Evolutionary conservation across 371 early-diverging fungal species (phyloP).

Genomic region (Massospora cicadina): DNA sequence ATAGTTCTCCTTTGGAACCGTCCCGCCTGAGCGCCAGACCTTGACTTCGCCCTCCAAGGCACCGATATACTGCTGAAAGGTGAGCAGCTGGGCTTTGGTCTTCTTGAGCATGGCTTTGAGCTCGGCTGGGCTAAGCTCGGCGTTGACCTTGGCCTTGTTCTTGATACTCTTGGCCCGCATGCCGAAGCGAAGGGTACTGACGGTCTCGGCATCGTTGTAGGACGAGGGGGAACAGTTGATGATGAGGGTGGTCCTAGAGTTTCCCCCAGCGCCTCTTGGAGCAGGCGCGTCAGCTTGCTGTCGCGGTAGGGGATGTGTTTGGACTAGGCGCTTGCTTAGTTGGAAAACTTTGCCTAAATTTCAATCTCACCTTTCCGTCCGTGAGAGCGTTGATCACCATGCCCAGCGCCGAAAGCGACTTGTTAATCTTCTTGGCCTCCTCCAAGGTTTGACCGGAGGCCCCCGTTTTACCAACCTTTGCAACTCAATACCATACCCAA

Average conservation of each 20-base stretch:
- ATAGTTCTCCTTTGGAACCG: slow-evolving; percentile 54
- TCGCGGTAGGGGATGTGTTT: slow-evolving; percentile 97
- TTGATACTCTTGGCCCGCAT: slow-evolving; percentile 94
- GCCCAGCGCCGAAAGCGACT: slow-evolving; percentile 90
- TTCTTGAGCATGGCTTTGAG: slow-evolving; percentile 83
- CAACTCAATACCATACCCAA: background rate
- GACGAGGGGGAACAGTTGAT: slow-evolving; percentile 94
- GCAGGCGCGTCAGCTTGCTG: slow-evolving; percentile 92
- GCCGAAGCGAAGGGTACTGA: slow-evolving; percentile 93
- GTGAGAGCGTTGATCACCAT: slow-evolving; percentile 97
- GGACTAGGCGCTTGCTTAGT: slow-evolving; percentile 29
- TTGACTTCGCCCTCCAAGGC: slow-evolving; percentile 73
- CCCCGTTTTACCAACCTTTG: slow-evolving; percentile 81
- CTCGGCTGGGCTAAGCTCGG: slow-evolving; percentile 79
- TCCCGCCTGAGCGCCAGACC: slow-evolving; percentile 71
- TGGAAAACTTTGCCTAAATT: background rate
- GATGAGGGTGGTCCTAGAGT: slow-evolving; percentile 89
- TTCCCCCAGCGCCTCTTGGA: slow-evolving; percentile 98
- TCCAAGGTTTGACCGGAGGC: slow-evolving; percentile 96
- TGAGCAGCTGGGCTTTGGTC: slow-evolving; percentile 55
- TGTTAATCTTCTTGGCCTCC: slow-evolving; percentile 99
- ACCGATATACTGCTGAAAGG: slow-evolving; percentile 61
- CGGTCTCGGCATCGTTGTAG: slow-evolving; percentile 89
- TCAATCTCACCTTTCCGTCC: slow-evolving; percentile 51
- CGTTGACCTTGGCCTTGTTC: slow-evolving; percentile 96